phyloP scores from a whole-genome alignment of 106 monocot genomes.

The Dendrobium officinale region DNA sequence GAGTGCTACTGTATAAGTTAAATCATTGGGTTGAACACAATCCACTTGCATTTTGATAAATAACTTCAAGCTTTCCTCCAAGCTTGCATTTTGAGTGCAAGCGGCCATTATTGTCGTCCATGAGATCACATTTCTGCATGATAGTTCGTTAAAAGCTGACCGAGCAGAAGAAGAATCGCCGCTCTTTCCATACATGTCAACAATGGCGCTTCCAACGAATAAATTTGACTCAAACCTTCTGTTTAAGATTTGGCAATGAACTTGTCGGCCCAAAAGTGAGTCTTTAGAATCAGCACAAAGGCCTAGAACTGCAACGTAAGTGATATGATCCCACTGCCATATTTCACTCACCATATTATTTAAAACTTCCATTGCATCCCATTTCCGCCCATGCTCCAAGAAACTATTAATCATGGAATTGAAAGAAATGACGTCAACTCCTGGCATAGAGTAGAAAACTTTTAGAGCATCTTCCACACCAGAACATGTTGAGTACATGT shows the following conservation, averaged over 20 bases:
- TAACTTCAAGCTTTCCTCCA: slow-evolving; percentile 54
- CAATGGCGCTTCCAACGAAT: slow-evolving; percentile 42
- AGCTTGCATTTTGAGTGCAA: slow-evolving; percentile 46
- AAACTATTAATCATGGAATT: slow-evolving; percentile 61
- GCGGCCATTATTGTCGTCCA: slow-evolving; percentile 58
- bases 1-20: slow-evolving; percentile 44
- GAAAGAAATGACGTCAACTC: slow-evolving; percentile 33
- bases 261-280: slow-evolving; percentile 40
- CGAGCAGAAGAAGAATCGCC: slow-evolving; percentile 18
- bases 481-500: slow-evolving; percentile 39
- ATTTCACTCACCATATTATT: slow-evolving; percentile 27
- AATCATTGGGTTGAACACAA: slow-evolving; percentile 37
- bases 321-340: slow-evolving; percentile 49
- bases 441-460: slow-evolving; percentile 16
- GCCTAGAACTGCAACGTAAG: slow-evolving; percentile 46
- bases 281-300: slow-evolving; percentile 35
- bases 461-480: slow-evolving; percentile 25
- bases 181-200: slow-evolving; percentile 75
- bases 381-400: slow-evolving; percentile 28
- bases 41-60: slow-evolving; percentile 36
- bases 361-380: slow-evolving; percentile 25
- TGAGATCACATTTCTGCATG: slow-evolving; percentile 43
- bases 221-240: slow-evolving; percentile 26
- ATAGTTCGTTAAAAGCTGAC: slow-evolving; percentile 18
- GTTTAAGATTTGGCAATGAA: slow-evolving; percentile 40